Evolutionary conservation across 2,329 filamentous ascomycete species (phyloP).

Genomic region (Colletotrichum musae): DNA sequence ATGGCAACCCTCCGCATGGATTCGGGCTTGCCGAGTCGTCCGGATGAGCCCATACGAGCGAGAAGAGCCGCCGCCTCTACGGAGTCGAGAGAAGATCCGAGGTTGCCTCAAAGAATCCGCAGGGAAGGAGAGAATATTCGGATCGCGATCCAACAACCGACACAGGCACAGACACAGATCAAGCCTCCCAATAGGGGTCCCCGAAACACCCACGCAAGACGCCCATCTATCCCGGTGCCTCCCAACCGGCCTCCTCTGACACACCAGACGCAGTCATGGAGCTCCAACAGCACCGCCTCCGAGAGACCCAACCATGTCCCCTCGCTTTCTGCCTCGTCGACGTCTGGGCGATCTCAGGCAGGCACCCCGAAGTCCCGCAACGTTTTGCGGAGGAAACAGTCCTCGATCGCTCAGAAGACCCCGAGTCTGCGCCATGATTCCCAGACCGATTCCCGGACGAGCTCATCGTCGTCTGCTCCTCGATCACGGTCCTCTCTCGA

Average conservation of each 20-base stretch:
- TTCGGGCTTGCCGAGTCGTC: slow-evolving; percentile 57
- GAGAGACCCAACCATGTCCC: slow-evolving; percentile 50
- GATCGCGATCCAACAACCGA: slow-evolving; percentile 22
- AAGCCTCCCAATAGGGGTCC: slow-evolving; percentile 53
- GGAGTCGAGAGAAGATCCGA: slow-evolving; percentile 34
- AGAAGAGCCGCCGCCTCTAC: slow-evolving; percentile 45
- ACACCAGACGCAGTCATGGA: slow-evolving; percentile 61
- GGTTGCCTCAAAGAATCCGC: slow-evolving; percentile 26
- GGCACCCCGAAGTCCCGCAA: slow-evolving; percentile 55
- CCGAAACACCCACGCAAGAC: slow-evolving; percentile 50
- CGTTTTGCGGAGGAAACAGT: slow-evolving; percentile 65
- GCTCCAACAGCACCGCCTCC: slow-evolving; percentile 53
- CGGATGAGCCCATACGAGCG: slow-evolving; percentile 53
- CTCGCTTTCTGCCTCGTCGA: slow-evolving; percentile 51
- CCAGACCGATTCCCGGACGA: slow-evolving; percentile 54
- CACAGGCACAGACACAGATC: slow-evolving; percentile 44
- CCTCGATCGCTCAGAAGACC: slow-evolving; percentile 59
- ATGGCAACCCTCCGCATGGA: slow-evolving; percentile 61
- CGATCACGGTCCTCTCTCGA: slow-evolving; percentile 56
- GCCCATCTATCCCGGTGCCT: slow-evolving; percentile 46
- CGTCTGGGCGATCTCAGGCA: slow-evolving; percentile 53
- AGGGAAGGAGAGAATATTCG: slow-evolving; percentile 36
- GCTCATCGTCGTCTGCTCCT: slow-evolving; percentile 60
- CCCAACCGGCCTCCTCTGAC: slow-evolving; percentile 54
- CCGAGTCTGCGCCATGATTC: slow-evolving; percentile 52